Evolutionary conservation across 129 eudicot species (phyloP), one percentile per base, ranked within the genome.

Genomic region (Chrysanthemum makinoi): DNA sequence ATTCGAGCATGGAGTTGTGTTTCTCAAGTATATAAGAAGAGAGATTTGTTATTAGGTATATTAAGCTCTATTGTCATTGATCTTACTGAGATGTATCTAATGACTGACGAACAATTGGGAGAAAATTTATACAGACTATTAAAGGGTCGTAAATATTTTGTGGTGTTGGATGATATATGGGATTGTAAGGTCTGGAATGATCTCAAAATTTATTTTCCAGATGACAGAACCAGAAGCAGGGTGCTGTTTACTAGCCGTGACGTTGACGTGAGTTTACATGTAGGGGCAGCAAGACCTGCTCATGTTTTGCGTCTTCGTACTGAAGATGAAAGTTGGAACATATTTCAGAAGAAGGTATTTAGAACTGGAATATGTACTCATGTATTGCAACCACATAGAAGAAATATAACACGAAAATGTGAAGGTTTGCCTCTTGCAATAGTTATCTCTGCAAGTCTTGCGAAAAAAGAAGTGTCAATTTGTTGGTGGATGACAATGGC

Each of bases 111-210:
- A 4, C 44, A 26, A 17, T 55, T 80, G 58, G 71, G 71, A 3
- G 70, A 75, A 53, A 57, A 55, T 47, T n/a, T 74, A 50, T 68
- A 51, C 56, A 35, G 70, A 16, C 10, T 0, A 5, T 51, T 80
- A 49, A 74, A 33, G 56, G 80, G 56, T 7, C 62, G 47, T n/a
- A 69, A 2, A 73, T 80, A 73, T 51, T 66, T 80, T 26, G 78
- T 80, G 14, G 70, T 74, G 17, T 52, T 80, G 35, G 83, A 80
- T 74, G 80, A 80, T 68, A 53, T 80, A 2, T 80, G 80, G 75
- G 64, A 62, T 39, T 51, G 30, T 51, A 60, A 14, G 18, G 72
- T 67, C 14, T 80, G 80, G 80, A 61, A 74, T 12, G 77, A 80
- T 35, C 35, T 80, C 19, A 44, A 15, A 53, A 64, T 47, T 7